Evolutionary conservation across 345 rosid genomes (phyloP).

Genomic region (Citrus australasica): DNA sequence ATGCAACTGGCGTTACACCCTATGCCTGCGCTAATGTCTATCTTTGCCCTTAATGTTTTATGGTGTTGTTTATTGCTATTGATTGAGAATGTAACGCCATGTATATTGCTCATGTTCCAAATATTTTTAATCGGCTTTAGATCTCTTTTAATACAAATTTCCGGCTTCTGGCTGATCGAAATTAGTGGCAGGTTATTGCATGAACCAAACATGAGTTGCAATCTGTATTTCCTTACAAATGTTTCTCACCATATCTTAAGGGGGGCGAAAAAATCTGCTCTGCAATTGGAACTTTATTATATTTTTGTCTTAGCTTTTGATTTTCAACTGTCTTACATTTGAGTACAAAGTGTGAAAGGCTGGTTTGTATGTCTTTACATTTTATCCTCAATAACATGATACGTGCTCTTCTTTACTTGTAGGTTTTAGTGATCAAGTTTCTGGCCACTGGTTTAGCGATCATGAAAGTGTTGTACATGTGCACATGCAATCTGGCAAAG

Average conservation of each 20-base stretch:
- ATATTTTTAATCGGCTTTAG: not conserved
- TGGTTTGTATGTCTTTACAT: not conserved
- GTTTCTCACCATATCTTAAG: not conserved
- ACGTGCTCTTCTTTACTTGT: not conserved
- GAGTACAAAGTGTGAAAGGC: not conserved
- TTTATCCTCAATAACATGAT: not conserved
- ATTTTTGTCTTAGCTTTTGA: not conserved
- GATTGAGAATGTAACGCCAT: not conserved
- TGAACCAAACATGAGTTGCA: not conserved
- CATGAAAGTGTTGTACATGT: conserved; percentile 57
- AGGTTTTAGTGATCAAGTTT: conserved; percentile 52
- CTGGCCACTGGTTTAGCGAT: conserved; percentile 69
- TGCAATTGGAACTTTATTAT: not conserved
- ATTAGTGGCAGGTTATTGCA: not conserved
- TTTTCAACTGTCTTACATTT: not conserved
- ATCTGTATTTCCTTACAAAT: not conserved
- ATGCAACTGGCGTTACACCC: not conserved
- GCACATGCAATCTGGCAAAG: conserved; percentile 59
- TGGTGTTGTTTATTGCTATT: not conserved
- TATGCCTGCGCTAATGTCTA: not conserved
- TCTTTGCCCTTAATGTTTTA: not conserved
- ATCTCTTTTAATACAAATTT: not conserved
- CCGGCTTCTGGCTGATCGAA: not conserved
- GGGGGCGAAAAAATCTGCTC: not conserved
- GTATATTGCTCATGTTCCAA: not conserved